These are phyloP conservation scores for Fraxinus xanthoxyloides DNA, from an alignment of 305 asterid species.

Conservation along the genomic window DNA sequence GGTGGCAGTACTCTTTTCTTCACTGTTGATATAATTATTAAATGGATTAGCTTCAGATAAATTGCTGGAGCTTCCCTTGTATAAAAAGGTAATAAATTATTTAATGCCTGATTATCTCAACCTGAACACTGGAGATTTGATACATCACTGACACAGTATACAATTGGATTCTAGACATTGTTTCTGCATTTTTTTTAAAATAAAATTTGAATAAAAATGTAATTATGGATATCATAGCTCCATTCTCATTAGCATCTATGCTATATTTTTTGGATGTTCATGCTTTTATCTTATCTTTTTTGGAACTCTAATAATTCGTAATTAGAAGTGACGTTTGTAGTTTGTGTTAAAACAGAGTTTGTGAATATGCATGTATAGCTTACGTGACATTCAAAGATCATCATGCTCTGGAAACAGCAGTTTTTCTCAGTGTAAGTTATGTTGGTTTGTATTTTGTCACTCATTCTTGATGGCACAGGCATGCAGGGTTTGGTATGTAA, in stretches of 20 bases:
- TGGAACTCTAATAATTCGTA: neutral
- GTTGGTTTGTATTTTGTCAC: neutral
- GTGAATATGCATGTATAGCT: conserved; percentile 77
- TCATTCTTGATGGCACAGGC: neutral
- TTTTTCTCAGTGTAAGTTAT: neutral
- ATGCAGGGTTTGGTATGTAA: conserved; percentile 10
- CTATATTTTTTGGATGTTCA: neutral
- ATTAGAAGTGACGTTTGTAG: conserved; percentile 16
- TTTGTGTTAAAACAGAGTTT: conserved; percentile 58
- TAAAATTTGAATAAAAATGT: neutral
- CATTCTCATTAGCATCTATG: neutral
- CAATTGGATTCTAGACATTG: neutral
- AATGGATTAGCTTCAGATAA: neutral
- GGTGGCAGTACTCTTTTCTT: neutral
- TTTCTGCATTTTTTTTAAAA: neutral
- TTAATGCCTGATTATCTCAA: neutral
- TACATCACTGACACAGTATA: neutral
- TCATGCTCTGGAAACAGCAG: neutral
- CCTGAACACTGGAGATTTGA: neutral
- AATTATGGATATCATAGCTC: neutral
- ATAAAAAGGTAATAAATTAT: neutral
- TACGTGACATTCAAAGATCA: conserved; percentile 40
- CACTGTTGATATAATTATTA: neutral
- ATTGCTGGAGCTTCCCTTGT: neutral
- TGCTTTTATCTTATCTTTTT: neutral